Conservation (phyloP, 208 protist species). For the Plasmodiophora brassicae region DNA sequence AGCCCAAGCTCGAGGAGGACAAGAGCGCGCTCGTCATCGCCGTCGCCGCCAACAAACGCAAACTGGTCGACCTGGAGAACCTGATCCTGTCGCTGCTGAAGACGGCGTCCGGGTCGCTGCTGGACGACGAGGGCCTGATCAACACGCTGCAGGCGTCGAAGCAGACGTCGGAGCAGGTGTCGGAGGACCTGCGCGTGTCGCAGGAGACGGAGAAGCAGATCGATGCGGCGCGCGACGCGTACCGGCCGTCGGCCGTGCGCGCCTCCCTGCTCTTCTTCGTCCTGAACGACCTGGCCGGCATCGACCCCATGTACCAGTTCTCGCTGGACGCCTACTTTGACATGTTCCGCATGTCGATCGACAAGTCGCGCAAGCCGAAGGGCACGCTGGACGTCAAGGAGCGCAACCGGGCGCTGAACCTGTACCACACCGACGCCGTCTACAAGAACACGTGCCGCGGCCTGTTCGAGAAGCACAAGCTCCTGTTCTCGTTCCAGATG, state of each 20-base stretch:
- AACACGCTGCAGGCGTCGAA: conserved; percentile 91
- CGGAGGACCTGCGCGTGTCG: conserved; percentile 77
- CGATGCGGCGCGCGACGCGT: conserved; percentile 78
- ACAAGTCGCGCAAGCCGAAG: conserved; percentile 80
- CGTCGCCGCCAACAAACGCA: conserved; percentile 55
- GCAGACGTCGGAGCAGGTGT: conserved; percentile 85
- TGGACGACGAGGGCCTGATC: conserved; percentile 93
- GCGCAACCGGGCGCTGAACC: conserved; percentile 86
- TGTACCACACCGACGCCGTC: conserved; percentile 90
- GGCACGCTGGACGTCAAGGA: conserved; percentile 65
- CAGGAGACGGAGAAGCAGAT: conserved; percentile 51
- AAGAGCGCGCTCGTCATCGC: conserved; percentile 88
- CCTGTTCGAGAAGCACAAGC: conserved; percentile 96
- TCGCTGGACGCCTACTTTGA: conserved; percentile 92
- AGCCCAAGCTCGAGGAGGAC: conserved; percentile 91
- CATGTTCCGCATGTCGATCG: conserved; percentile 89
- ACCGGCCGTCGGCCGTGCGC: conserved; percentile 83
- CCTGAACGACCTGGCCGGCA: conserved; percentile 83
- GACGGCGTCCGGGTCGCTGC: conserved; percentile 79
- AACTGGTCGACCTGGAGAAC: conserved; percentile 91
- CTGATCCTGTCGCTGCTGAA: conserved; percentile 88
- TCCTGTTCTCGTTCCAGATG: conserved; percentile 97
- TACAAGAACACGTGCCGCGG: conserved; percentile 94
- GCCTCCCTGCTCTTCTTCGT: conserved; percentile 96
- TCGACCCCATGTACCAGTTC: conserved; percentile 99